Conservation (phyloP, 1,284 basidiomycete species). For the Mycena sp. region DNA sequence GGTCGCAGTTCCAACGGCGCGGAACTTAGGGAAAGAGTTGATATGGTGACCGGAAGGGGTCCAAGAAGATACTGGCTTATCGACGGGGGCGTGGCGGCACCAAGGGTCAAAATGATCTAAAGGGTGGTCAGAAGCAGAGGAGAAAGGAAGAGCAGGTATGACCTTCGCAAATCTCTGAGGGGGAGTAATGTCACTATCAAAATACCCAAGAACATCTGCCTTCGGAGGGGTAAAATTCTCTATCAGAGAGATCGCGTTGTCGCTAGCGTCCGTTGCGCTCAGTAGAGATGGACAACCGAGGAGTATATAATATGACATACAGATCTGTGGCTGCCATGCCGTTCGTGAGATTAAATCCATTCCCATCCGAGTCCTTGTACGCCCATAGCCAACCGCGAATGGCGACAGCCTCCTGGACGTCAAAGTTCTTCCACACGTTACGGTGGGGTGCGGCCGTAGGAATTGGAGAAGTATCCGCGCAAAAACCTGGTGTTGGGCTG, state of each 20-base stretch:
- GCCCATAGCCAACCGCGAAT: slow-evolving; percentile 24
- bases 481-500: slow-evolving; percentile 8
- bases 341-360: slow-evolving; percentile 14
- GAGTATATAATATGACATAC: background rate
- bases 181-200: slow-evolving; percentile 37
- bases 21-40: slow-evolving; percentile 34
- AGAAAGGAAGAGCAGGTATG: background rate
- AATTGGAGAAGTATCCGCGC: slow-evolving; percentile 28
- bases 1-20: slow-evolving; percentile 3
- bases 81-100: slow-evolving; percentile 50
- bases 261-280: slow-evolving; percentile 28
- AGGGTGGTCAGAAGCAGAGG: slow-evolving; percentile 22
- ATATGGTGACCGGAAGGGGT: slow-evolving; percentile 63
- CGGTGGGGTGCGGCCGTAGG: slow-evolving; percentile 15
- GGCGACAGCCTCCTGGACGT: slow-evolving; percentile 22
- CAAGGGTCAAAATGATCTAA: slow-evolving; percentile 58
- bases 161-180: slow-evolving; percentile 28
- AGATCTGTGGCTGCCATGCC: slow-evolving; percentile 22
- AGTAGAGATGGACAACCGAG: background rate
- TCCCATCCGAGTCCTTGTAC: slow-evolving; percentile 18
- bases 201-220: slow-evolving; percentile 56
- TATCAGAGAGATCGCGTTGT: slow-evolving; percentile 61
- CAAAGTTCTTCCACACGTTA: slow-evolving; percentile 31
- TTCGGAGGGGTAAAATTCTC: slow-evolving; percentile 62
- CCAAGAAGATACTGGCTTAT: slow-evolving; percentile 66